Base-by-base conservation (phyloP, 805 yeast genomes). In the Komagataella populi region DNA sequence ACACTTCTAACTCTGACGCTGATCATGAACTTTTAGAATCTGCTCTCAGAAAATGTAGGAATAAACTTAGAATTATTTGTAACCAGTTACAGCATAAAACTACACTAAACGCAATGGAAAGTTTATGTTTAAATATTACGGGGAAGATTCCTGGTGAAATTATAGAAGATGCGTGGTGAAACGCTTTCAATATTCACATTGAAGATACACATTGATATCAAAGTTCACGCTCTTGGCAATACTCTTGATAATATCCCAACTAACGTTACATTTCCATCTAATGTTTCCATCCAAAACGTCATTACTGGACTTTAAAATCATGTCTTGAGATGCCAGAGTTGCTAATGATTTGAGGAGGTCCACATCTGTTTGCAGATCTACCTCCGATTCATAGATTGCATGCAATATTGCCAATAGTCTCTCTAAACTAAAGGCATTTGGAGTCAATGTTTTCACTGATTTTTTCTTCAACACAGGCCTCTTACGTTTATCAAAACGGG, bases 401-500 rank as follows among this genome's bases (percentile, higher is more conserved):
- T 84, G 83, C 44, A 85, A 70, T 22, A 90, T 86, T 0, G 96
- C 95, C 53, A 86, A 66, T 61, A 87, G 60, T 52, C 97, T 72
- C 62, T 90, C 96, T 48, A 88, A 62, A 43, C 83, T 86, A 63
- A 89, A 89, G 36, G 79, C 67, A 24, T 83, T 79, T 0, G 96
- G 85, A n/a, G 83, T 79, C 46, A 85, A 66, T 53, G 83, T 71
- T 44, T 87, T 73, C 51, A 70, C 72, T 48, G 69, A 63, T 44
- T 71, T 70, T 48, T 48, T 24, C 44, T 50, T 53, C 48, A 53
- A 56, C 52, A 6, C 48, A 36, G 53, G 58, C 24, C 61, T 72
- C 4, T 69, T 60, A 22, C 66, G 60, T 50, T 74, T 65, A 8
- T 70, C 71, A 17, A 67, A 67, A 50, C 72, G 65, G 17, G 72